Percentiles rank a stretch among this genome's conserved stretches.
Conservation (phyloP, 176 grass and related monocot species). For the Phragmites australis region DNA sequence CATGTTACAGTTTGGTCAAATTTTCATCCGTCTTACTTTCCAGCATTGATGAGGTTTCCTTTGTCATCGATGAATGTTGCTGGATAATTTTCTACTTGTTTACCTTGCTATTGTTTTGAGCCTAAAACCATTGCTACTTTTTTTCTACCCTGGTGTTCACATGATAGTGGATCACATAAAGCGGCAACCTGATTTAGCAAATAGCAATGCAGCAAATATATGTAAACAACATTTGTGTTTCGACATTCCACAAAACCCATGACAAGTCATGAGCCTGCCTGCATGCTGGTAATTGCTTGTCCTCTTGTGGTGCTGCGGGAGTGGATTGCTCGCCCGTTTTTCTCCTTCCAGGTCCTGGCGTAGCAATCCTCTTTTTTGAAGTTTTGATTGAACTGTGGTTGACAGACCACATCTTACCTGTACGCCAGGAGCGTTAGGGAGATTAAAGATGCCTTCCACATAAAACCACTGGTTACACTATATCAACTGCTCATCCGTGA, state of each 20-base stretch:
- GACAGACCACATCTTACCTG: background rate
- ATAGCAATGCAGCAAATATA: conserved; percentile 12
- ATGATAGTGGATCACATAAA: background rate
- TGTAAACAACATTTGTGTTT: background rate
- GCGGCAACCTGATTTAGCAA: background rate
- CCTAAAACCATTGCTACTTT: background rate
- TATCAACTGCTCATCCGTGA: too few relatives aligned
- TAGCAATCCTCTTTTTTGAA: background rate
- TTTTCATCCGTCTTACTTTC: conserved; percentile 23
- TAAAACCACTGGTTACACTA: too few relatives aligned
- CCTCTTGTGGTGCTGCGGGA: background rate
- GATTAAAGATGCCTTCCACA: too few relatives aligned
- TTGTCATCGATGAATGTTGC: background rate
- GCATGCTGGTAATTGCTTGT: background rate
- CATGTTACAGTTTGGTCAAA: conserved; percentile 31
- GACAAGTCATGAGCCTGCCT: background rate
- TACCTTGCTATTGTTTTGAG: background rate
- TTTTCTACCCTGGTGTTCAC: background rate
- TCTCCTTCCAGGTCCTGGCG: background rate
- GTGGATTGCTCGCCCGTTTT: background rate
- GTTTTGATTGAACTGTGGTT: background rate
- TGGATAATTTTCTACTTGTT: conserved; percentile 29
- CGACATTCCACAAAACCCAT: background rate
- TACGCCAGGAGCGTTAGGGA: background rate
- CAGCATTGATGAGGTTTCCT: conserved; percentile 30